Evolutionary conservation across 2,329 filamentous ascomycete genomes (phyloP).

Genomic region (Talaromyces sp.): DNA sequence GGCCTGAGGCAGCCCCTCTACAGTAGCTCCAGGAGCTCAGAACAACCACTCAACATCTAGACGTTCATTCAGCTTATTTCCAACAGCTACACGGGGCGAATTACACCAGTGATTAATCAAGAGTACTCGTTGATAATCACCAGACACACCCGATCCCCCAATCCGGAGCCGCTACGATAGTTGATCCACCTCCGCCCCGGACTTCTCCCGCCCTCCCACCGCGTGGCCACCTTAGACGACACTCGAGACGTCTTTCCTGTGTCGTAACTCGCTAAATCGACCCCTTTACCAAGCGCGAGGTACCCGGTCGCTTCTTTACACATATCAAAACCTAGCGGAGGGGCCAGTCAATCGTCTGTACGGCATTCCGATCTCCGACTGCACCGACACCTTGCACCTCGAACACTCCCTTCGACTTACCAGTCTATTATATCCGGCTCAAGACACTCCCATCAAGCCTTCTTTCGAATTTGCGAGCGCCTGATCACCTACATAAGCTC

Average conservation of each 20-base stretch:
- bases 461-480: too few relatives aligned
- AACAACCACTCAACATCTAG: constrained; percentile 22
- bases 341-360: neutral
- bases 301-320: neutral
- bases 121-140: neutral
- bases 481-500: too few relatives aligned
- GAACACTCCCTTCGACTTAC: too few relatives aligned
- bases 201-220: neutral
- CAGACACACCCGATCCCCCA: neutral
- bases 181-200: neutral
- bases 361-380: too few relatives aligned
- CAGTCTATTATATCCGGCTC: too few relatives aligned
- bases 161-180: neutral
- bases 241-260: neutral
- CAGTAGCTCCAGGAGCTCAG: constrained; percentile 33
- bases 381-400: too few relatives aligned
- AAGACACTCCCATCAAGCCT: too few relatives aligned
- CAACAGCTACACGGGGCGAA: neutral
- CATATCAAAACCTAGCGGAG: neutral
- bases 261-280: neutral
- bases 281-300: neutral
- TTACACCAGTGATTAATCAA: neutral
- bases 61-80: constrained; percentile 1
- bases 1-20: constrained; percentile 22
- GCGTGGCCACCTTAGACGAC: neutral